Conservation (phyloP, 108 stramenopile genomes). For the Cyclotella atomus region DNA sequence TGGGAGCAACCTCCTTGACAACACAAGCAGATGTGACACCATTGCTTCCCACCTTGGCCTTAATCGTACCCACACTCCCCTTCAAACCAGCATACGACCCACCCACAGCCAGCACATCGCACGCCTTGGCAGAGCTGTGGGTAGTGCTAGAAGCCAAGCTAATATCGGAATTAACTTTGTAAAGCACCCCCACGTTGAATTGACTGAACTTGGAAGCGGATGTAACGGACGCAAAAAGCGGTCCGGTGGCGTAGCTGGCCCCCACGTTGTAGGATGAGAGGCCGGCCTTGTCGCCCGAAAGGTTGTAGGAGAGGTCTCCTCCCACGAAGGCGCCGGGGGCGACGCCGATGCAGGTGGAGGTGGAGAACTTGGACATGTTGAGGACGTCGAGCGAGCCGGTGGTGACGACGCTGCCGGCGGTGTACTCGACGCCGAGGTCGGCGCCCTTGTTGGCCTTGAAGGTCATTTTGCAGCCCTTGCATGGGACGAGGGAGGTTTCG, state of each 20-base stretch:
- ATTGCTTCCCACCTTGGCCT: slow-evolving; percentile 85
- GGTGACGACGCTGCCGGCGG: slow-evolving; percentile 72
- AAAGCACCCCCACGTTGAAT: slow-evolving; percentile 78
- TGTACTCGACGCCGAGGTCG: slow-evolving; percentile 88
- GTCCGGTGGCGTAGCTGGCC: slow-evolving; percentile 80
- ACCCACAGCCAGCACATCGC: slow-evolving; percentile 71
- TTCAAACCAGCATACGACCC: slow-evolving; percentile 74
- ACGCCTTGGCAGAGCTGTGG: slow-evolving; percentile 78
- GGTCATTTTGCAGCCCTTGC: slow-evolving; percentile 77
- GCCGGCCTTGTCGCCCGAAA: slow-evolving; percentile 78
- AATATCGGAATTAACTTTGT: slow-evolving; percentile 86
- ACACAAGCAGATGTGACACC: slow-evolving; percentile 78
- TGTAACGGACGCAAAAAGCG: slow-evolving; percentile 79
- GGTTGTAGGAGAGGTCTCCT: slow-evolving; percentile 84
- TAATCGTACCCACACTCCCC: slow-evolving; percentile 71
- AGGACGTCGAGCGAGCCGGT: slow-evolving; percentile 84
- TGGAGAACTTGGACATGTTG: slow-evolving; percentile 81
- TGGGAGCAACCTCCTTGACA: slow-evolving; percentile 85
- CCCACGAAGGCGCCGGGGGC: slow-evolving; percentile 82
- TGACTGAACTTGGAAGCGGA: slow-evolving; percentile 76
- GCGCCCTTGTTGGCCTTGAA: slow-evolving; percentile 93
- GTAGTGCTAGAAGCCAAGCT: slow-evolving; percentile 79
- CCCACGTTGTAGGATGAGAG: slow-evolving; percentile 83
- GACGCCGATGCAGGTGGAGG: slow-evolving; percentile 80
- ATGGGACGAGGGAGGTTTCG: slow-evolving; percentile 83